Evolutionary conservation across 106 monocot genomes (phyloP).

Genomic region (Dioscorea alata): DNA sequence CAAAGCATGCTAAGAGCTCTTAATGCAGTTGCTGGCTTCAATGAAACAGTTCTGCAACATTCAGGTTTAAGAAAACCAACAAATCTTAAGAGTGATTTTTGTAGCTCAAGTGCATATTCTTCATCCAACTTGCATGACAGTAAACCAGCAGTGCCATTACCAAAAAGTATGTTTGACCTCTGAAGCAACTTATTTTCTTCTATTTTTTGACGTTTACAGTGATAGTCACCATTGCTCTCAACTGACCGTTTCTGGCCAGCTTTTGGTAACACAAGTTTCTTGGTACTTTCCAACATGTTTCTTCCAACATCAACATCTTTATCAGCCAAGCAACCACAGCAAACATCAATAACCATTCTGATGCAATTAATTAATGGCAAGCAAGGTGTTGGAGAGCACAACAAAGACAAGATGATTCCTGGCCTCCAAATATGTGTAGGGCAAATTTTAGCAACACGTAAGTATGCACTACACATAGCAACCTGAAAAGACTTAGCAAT

Average conservation of each 20-base stretch:
- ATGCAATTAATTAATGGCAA: conserved; percentile 67
- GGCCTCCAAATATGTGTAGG: conserved; percentile 74
- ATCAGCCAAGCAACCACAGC: conserved; percentile 26
- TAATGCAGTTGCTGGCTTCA: conserved; percentile 48
- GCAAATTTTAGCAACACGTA: conserved; percentile 65
- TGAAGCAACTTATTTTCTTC: conserved; percentile 9
- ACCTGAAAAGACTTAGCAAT: conserved; percentile 34
- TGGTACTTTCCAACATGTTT: conserved; percentile 9
- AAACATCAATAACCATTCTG: conserved; percentile 38
- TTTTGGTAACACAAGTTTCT: conserved; percentile 21
- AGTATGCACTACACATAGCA: conserved; percentile 83
- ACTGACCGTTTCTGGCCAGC: conserved; percentile 57
- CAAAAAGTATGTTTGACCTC: conserved; percentile 4
- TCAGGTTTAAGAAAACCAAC: conserved; percentile 37
- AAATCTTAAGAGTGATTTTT: conserved; percentile 31
- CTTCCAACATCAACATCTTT: conserved; percentile 8
- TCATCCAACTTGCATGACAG: conserved; percentile 14
- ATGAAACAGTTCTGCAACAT: conserved; percentile 8
- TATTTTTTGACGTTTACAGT: conserved; percentile 52
- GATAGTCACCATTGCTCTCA: conserved; percentile 10
- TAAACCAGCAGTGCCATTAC: conserved; percentile 10
- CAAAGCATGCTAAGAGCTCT: conserved; percentile 58
- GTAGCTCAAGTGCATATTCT: conserved; percentile 32
- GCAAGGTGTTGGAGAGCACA: conserved; percentile 59
- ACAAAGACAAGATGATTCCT: conserved; percentile 42